Percentiles rank a stretch among this genome's conserved stretches.
Evolutionary conservation across 2,329 filamentous ascomycete species (phyloP).

Genomic region (Sporothrix phasma): DNA sequence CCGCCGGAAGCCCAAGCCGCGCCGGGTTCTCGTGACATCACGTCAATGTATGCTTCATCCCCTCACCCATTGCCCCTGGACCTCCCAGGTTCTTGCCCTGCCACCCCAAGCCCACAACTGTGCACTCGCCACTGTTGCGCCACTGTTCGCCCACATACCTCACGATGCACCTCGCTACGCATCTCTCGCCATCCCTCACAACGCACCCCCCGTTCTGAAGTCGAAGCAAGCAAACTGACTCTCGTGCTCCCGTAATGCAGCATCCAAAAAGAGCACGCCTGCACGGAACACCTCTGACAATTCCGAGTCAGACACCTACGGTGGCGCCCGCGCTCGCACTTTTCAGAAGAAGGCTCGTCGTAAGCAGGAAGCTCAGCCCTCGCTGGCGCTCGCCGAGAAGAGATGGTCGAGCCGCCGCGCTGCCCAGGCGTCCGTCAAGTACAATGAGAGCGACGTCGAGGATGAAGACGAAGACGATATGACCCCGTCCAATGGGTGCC

Average conservation of each 20-base stretch:
- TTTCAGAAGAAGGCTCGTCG: conserved; percentile 68
- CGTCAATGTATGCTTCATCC: conserved; percentile 16
- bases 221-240: background rate
- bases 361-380: conserved; percentile 56
- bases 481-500: conserved; percentile 61
- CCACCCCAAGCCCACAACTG: background rate
- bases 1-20: conserved; percentile 55
- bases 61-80: background rate
- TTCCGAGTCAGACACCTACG: conserved; percentile 69
- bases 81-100: background rate
- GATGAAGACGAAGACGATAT: conserved; percentile 54
- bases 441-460: conserved; percentile 58
- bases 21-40: conserved; percentile 39
- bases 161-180: background rate
- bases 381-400: conserved; percentile 64
- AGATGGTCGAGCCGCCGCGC: conserved; percentile 85
- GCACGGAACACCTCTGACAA: conserved; percentile 45
- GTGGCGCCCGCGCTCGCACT: conserved; percentile 60
- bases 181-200: background rate
- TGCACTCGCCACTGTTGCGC: background rate
- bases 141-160: background rate
- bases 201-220: background rate
- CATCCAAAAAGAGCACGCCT: conserved; percentile 51
- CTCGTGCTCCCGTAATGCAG: conserved; percentile 28
- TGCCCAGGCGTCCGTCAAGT: conserved; percentile 56